These are phyloP conservation scores for Trichoderma koningiopsis DNA, from an alignment of 2,329 filamentous ascomycete species.

Conservation along the genomic window DNA sequence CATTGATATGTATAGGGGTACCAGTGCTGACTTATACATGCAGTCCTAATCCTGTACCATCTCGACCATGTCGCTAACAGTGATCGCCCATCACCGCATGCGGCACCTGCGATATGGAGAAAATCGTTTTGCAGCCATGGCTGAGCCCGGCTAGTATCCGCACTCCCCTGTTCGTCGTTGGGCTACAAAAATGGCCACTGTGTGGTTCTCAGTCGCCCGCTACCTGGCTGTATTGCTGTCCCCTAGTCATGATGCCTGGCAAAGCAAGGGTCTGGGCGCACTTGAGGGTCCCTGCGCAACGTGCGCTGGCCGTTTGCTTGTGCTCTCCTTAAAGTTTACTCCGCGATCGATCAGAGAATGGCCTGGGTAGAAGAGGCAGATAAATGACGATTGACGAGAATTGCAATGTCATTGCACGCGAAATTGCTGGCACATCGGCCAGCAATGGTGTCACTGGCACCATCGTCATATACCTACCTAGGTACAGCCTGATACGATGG, in stretches of 20 bases:
- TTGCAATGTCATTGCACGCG: not conserved
- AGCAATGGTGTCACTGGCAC: not conserved
- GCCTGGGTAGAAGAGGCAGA: slow-evolving; percentile 5
- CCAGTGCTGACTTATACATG: not conserved
- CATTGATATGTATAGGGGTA: not conserved
- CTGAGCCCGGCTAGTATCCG: slow-evolving; percentile 8
- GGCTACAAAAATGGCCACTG: slow-evolving; percentile 4
- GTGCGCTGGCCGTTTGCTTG: slow-evolving; percentile 3
- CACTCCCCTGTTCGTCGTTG: slow-evolving; percentile 10
- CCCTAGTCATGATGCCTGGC: slow-evolving; percentile 8
- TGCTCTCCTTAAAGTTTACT: slow-evolving; percentile 3
- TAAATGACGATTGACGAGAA: slow-evolving; percentile 17
- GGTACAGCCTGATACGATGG: not conserved
- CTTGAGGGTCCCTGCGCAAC: slow-evolving; percentile 12
- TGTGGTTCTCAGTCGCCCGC: slow-evolving; percentile 11
- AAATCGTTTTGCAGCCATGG: not conserved
- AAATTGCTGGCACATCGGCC: not conserved
- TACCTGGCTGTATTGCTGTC: not conserved
- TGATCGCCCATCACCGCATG: slow-evolving; percentile 1
- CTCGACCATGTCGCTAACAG: not conserved
- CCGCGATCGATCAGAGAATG: slow-evolving; percentile 18
- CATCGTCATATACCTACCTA: not conserved
- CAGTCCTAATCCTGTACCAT: not conserved
- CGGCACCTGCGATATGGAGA: slow-evolving; percentile 21
- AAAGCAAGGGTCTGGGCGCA: slow-evolving; percentile 9